Conservation (phyloP, 2,329 filamentous ascomycete species). For the Thielaviopsis euricoi region DNA sequence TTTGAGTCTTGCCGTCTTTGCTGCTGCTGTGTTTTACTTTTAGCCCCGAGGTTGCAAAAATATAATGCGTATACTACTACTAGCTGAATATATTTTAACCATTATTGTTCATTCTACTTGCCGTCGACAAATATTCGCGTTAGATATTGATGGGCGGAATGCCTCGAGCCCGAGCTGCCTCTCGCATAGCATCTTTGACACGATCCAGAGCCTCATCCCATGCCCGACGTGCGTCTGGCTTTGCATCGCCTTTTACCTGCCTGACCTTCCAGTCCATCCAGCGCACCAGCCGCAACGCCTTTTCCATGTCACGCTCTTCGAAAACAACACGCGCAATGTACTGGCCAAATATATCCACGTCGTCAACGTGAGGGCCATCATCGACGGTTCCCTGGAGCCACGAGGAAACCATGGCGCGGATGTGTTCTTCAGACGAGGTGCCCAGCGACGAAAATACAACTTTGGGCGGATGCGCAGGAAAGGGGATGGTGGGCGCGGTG, state of each 20-base stretch:
- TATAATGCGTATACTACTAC: too few relatives aligned
- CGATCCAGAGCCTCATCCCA: slow-evolving; percentile 30
- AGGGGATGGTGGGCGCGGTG: slow-evolving; percentile 24
- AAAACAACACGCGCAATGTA: slow-evolving; percentile 58
- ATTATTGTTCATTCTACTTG: background rate
- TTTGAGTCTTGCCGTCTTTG: too few relatives aligned
- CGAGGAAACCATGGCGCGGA: slow-evolving; percentile 55
- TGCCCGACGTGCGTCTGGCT: slow-evolving; percentile 21
- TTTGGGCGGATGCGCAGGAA: slow-evolving; percentile 29
- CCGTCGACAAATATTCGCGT: background rate
- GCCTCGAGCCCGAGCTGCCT: slow-evolving; percentile 38
- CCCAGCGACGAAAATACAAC: slow-evolving; percentile 28
- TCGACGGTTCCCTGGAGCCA: slow-evolving; percentile 63
- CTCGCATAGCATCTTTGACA: slow-evolving; percentile 35
- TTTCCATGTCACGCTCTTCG: slow-evolving; percentile 64
- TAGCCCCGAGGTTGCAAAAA: background rate
- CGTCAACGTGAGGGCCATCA: slow-evolving; percentile 56
- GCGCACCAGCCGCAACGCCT: slow-evolving; percentile 50
- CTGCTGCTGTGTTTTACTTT: background rate
- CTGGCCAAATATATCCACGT: slow-evolving; percentile 55
- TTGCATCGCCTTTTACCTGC: slow-evolving; percentile 20
- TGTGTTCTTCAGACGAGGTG: slow-evolving; percentile 33
- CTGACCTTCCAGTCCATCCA: slow-evolving; percentile 47
- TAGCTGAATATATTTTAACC: too few relatives aligned
- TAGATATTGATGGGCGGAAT: slow-evolving; percentile 18